Evolutionary conservation across 768 basidiomycete species (phyloP).

Genomic region (Lentinus brumalis): DNA sequence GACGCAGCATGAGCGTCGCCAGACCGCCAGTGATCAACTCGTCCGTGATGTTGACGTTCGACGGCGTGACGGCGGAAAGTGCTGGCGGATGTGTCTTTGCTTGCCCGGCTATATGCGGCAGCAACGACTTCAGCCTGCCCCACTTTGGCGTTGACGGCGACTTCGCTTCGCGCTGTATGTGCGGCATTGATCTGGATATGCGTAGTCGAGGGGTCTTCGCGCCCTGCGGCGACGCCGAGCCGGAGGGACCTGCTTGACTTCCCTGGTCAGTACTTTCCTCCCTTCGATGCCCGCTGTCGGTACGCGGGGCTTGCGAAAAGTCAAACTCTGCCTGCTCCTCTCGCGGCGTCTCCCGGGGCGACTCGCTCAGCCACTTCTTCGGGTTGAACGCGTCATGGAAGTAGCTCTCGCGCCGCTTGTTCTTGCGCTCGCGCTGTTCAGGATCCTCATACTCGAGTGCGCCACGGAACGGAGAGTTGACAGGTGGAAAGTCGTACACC

Average conservation of each 20-base stretch:
- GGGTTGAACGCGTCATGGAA: slow-evolving; percentile 57
- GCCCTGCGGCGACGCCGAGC: slow-evolving; percentile 1
- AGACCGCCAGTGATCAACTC: slow-evolving; percentile 82
- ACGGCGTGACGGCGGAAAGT: slow-evolving; percentile 52
- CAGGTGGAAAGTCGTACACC: slow-evolving; percentile 36
- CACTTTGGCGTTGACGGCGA: slow-evolving; percentile 48
- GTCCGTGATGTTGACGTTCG: slow-evolving; percentile 74
- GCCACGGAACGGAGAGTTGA: slow-evolving; percentile 58
- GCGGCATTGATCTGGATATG: slow-evolving; percentile 33
- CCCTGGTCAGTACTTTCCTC: slow-evolving; percentile 8
- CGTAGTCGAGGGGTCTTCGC: slow-evolving; percentile 13
- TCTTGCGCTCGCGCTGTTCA: slow-evolving; percentile 46
- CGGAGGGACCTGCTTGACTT: neutral
- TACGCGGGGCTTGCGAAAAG: slow-evolving; percentile 1
- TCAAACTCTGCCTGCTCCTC: slow-evolving; percentile 17
- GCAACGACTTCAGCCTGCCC: slow-evolving; percentile 63
- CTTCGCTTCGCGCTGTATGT: slow-evolving; percentile 16
- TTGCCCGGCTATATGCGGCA: slow-evolving; percentile 51
- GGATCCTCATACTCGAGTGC: slow-evolving; percentile 51
- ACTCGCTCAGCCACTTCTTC: slow-evolving; percentile 45
- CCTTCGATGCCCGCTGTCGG: slow-evolving; percentile 7
- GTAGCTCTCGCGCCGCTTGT: slow-evolving; percentile 52
- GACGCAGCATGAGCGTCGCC: slow-evolving; percentile 72
- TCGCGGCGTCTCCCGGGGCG: slow-evolving; percentile 16
- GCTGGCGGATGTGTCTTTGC: slow-evolving; percentile 35